These are phyloP conservation scores for Tilletia setariae DNA, from an alignment of 1,284 basidiomycete genomes.

Conservation along the genomic window DNA sequence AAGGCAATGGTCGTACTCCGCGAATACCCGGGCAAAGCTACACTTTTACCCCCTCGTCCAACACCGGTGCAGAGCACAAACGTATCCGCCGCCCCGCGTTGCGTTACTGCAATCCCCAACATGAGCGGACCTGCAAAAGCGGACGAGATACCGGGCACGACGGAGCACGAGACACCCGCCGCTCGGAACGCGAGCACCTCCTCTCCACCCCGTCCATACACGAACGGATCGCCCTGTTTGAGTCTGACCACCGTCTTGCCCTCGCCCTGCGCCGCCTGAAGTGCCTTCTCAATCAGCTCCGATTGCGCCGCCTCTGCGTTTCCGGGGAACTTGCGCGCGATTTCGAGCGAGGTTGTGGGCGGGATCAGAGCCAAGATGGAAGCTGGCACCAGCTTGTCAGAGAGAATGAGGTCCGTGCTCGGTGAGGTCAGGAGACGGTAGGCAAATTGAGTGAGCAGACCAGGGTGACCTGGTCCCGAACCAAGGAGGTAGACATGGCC, in stretches of 20 bases:
- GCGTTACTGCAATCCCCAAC: slow-evolving; percentile 87
- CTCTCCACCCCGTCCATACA: slow-evolving; percentile 90
- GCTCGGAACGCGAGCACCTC: slow-evolving; percentile 86
- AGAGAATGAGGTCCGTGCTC: slow-evolving; percentile 78
- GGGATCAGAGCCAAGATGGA: slow-evolving; percentile 86
- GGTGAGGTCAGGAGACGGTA: slow-evolving; percentile 69
- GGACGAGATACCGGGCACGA: slow-evolving; percentile 84
- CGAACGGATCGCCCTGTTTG: slow-evolving; percentile 93
- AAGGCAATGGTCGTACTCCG: slow-evolving; percentile 75
- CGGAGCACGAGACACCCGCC: slow-evolving; percentile 74
- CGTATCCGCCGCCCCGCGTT: slow-evolving; percentile 85
- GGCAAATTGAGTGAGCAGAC: slow-evolving; percentile 81
- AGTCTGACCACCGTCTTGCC: slow-evolving; percentile 85
- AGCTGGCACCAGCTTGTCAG: slow-evolving; percentile 94
- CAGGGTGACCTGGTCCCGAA: slow-evolving; percentile 90
- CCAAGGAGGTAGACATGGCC: slow-evolving; percentile 70
- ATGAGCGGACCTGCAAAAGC: slow-evolving; percentile 85
- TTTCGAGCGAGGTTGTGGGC: slow-evolving; percentile 62
- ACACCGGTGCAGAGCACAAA: slow-evolving; percentile 90
- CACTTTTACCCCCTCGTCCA: slow-evolving; percentile 78
- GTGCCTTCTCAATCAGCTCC: slow-evolving; percentile 86
- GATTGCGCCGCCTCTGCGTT: slow-evolving; percentile 91
- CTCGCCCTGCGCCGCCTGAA: slow-evolving; percentile 70
- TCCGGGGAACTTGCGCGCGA: slow-evolving; percentile 94
- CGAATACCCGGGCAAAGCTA: slow-evolving; percentile 80